These are phyloP conservation scores for Candida neerlandica DNA, from an alignment of 1,139 yeast species.

Conservation along the genomic window DNA sequence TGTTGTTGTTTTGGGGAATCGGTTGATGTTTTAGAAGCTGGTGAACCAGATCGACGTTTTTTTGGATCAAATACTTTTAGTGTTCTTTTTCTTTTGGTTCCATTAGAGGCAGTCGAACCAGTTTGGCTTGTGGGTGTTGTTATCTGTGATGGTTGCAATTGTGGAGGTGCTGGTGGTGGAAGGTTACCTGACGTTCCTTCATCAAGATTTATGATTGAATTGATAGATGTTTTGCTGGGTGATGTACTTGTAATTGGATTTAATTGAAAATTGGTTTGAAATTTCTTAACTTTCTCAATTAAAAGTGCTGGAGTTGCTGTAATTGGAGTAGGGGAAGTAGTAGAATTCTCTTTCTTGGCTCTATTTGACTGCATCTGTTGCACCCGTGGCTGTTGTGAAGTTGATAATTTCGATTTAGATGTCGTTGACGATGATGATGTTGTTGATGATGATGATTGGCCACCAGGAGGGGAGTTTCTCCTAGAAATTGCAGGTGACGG, in stretches of 20 bases:
- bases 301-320: conserved; percentile 18
- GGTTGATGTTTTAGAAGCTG: neutral
- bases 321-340: conserved; percentile 16
- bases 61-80: conserved; percentile 6
- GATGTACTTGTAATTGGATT: conserved; percentile 10
- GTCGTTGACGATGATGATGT: conserved; percentile 10
- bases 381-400: neutral
- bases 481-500: neutral
- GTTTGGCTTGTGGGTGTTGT: conserved; percentile 3
- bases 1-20: conserved; percentile 4
- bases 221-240: conserved; percentile 37
- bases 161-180: conserved; percentile 9
- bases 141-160: conserved; percentile 12
- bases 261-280: conserved; percentile 34
- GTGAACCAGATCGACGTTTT: conserved; percentile 12
- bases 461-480: neutral
- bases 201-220: conserved; percentile 40
- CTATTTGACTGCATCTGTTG: conserved; percentile 4
- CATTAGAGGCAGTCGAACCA: neutral
- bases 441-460: neutral
- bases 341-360: conserved; percentile 7
- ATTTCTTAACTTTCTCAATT: conserved; percentile 31
- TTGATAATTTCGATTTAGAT: conserved; percentile 9
- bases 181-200: conserved; percentile 20
- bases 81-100: conserved; percentile 16